Percentiles rank a stretch among this genome's conserved stretches.
phyloP scores from a whole-genome alignment of 257 asterid genomes.

The Ocimum tenuiflorum region DNA sequence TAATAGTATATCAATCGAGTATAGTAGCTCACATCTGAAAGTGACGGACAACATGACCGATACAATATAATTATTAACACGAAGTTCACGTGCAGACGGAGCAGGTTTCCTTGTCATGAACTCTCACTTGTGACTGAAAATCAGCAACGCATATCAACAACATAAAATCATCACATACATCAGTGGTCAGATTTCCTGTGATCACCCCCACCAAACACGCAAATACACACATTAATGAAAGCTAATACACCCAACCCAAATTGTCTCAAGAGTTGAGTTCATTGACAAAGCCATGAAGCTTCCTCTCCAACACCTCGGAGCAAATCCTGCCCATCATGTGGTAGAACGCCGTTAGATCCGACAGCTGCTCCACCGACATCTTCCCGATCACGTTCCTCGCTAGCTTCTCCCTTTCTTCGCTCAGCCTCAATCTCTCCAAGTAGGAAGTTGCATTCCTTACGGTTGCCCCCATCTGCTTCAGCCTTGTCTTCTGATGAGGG shows the following conservation, averaged over 20 bases:
- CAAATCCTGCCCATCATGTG: constrained; percentile 66
- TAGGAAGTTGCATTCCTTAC: constrained; percentile 53
- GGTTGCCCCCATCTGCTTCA: constrained; percentile 83
- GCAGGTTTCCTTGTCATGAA: too few species aligned
- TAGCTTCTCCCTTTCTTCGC: constrained; percentile 45
- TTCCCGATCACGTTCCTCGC: constrained; percentile 45
- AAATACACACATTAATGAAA: not conserved
- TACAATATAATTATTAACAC: too few species aligned
- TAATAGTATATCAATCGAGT: too few species aligned
- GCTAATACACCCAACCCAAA: too few species aligned
- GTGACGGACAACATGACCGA: too few species aligned
- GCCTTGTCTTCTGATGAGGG: constrained; percentile 52
- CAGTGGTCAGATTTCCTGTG: too few species aligned
- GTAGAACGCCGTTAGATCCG: constrained; percentile 50
- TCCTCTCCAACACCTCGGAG: constrained; percentile 57
- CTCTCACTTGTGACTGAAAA: too few species aligned
- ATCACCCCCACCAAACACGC: too few species aligned
- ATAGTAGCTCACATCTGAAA: too few species aligned
- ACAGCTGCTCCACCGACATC: constrained; percentile 62
- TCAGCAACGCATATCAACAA: too few species aligned
- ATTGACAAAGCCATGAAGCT: constrained; percentile 29
- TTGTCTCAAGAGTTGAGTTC: not conserved
- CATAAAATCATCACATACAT: too few species aligned
- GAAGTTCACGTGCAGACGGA: too few species aligned
- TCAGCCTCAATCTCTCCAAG: constrained; percentile 40